Evolutionary conservation across 768 basidiomycete species (phyloP).

Genomic region (Guyanaporus albipodus): DNA sequence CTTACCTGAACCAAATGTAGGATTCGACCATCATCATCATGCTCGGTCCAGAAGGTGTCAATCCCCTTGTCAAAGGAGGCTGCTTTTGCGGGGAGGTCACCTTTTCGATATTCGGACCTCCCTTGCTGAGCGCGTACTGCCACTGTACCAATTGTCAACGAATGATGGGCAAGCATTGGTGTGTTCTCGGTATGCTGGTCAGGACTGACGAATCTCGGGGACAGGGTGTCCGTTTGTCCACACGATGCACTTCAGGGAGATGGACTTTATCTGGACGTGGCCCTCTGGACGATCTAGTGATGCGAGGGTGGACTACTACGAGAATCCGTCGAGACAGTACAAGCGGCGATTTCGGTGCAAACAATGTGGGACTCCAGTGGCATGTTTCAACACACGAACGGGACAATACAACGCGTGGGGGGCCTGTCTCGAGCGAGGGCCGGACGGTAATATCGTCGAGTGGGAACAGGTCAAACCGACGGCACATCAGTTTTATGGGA

Average conservation of each 20-base stretch:
- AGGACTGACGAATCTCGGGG: constrained; percentile 2
- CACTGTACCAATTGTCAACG: constrained; percentile 71
- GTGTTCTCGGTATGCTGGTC: background rate
- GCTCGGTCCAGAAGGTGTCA: constrained; percentile 9
- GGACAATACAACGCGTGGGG: constrained; percentile 58
- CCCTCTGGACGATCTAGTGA: constrained; percentile 20
- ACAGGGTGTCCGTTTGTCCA: constrained; percentile 52
- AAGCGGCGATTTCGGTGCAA: constrained; percentile 65
- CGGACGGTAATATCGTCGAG: constrained; percentile 44
- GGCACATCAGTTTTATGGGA: constrained; percentile 60
- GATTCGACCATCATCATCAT: background rate
- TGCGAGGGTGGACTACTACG: constrained; percentile 43
- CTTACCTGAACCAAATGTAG: too few species aligned
- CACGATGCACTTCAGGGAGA: constrained; percentile 51
- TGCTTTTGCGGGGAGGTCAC: constrained; percentile 58
- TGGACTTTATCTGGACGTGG: constrained; percentile 50
- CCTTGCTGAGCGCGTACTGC: constrained; percentile 58
- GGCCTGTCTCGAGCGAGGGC: constrained; percentile 50
- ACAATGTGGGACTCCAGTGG: constrained; percentile 51
- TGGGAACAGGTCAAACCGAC: constrained; percentile 60
- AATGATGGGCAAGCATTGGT: constrained; percentile 41
- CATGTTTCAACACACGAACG: constrained; percentile 47
- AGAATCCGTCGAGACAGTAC: constrained; percentile 47
- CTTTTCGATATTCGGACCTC: constrained; percentile 45
- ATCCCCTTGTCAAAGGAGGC: constrained; percentile 38